Base-by-base conservation (phyloP, 345 rosid genomes). In the Toxicodendron radicans region DNA sequence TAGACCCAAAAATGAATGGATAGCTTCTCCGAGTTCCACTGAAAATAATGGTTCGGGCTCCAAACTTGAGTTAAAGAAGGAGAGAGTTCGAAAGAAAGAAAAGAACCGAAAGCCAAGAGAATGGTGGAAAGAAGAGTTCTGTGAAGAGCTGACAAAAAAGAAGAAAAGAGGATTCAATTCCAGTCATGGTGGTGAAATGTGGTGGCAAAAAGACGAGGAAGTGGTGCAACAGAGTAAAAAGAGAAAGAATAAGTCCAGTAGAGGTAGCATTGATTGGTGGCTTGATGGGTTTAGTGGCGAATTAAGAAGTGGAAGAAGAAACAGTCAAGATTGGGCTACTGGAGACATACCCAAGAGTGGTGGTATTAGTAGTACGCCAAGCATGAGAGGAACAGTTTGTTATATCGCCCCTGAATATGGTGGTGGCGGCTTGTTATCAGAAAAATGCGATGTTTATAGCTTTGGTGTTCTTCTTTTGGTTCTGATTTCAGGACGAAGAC, bases 81-180 rank as follows among this genome's bases (percentile, higher is more conserved):
- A 78, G 48, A 81, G 66, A 65, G 53, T 82, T 62, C 48, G 80
- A 48, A 87, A 73, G 79, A 83, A 85, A 69, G 86, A 80, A 58
- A 85, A 86, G 82, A 48, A 48, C 52, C 17, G 92, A 63, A 88
- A 83, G 81, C 93, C 97, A 8, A 85, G 89, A 72, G 93, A 91
- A 27, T 91, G 97, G 97, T 91, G 97, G 97, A 91, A 88, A 68
- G 97, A 91, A 57, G 97, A 91, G 79, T 91, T 87, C 70, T 91
- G 93, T 7, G 93, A 91, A 54, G 97, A 91, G 76, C 75, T 91
- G 1, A 84, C 88, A 23, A 90, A 81, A 66, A 91, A 84, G 74
- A 84, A 83, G 74, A 88, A 84, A 83, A 84, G 79, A 66, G 83
- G 79, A 9, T 60, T 74, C 56, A 76, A 71, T 78, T 85, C 83